Evolutionary conservation across 2,329 filamentous ascomycete species (phyloP), one percentile per base, ranked within the genome.

Genomic region (Phialophora macrospora): DNA sequence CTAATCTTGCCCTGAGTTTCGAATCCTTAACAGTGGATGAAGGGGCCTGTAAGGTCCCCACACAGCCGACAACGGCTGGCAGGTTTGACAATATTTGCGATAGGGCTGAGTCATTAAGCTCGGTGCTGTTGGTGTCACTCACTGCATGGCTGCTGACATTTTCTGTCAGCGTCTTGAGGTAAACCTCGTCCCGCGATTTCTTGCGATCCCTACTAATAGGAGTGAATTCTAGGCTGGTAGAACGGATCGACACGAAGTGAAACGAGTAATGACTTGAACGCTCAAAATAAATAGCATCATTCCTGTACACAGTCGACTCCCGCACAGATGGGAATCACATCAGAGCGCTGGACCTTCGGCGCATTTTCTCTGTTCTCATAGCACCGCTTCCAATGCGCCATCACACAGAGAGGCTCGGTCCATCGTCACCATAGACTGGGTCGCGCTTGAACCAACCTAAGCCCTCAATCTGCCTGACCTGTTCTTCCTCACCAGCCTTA

Each of bases 121-220:
- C 86, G 7, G 90, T 96, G 60, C 83, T 97, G 72, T 81, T 96
- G 59, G 83, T 97, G 65, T 92, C 91, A 9, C 82, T 97, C 64
- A 83, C 96, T 66, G 89, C 92, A n/a, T 98, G 94, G 94, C 85
- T 94, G 67, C 84, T 90, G 76, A 97, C 92, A 24, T 96, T 98
- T 79, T 87, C 90, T 57, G 89, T 97, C 64, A 97, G 92, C 78
- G 87, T 93, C 65, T 89, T 93, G 74, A 85, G 90, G 83, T 84
- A 78, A 67, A 76, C 58, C 3, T 28, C 12, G 12, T 17, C 55
- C 52, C 32, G 8, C 60, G n/a, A 28, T n/a, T 8, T n/a, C n/a
- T 28, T 28, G 12, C 28, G 28, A n/a, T 20, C 49, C 26, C 66
- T 69, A 62, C 75, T 80, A 68, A 80, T 65, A 34, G 48, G 38